Evolutionary conservation across 306 rosid genomes (phyloP).

Genomic region (Gynostemma pentaphyllum): DNA sequence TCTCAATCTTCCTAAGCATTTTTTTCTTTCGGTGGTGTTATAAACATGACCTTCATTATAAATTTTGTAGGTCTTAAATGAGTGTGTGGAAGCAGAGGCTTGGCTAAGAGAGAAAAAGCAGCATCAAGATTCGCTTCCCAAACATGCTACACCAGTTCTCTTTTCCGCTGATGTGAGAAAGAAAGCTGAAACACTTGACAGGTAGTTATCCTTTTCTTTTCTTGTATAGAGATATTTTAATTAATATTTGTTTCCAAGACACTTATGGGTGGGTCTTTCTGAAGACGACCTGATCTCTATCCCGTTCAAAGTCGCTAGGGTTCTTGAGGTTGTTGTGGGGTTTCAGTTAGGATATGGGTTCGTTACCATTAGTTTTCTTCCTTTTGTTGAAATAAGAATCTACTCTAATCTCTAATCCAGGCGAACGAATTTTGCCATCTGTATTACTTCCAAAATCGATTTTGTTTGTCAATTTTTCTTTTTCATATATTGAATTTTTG

Average conservation of each 20-base stretch:
- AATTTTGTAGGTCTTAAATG: conserved; percentile 46
- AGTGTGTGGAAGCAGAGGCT: conserved; percentile 80
- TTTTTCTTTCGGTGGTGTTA: neutral
- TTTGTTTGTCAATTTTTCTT: neutral
- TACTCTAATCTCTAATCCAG: neutral
- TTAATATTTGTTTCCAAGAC: too few relatives aligned
- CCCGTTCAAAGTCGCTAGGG: neutral
- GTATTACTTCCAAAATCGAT: too few relatives aligned
- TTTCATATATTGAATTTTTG: neutral
- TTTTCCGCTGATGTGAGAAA: conserved; percentile 58
- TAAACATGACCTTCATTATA: neutral
- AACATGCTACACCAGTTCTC: conserved; percentile 63
- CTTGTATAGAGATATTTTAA: neutral
- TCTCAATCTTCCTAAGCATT: neutral
- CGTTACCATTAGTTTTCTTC: too few relatives aligned
- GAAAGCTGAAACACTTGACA: conserved; percentile 79
- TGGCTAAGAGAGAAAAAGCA: conserved; percentile 78
- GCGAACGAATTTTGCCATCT: too few relatives aligned
- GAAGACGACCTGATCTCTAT: neutral
- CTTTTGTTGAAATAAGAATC: too few relatives aligned
- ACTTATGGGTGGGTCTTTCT: too few relatives aligned
- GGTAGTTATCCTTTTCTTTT: conserved; percentile 28
- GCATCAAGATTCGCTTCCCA: conserved; percentile 69
- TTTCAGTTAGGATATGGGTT: too few relatives aligned
- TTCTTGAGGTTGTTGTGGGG: neutral